phyloP scores from a whole-genome alignment of 2,329 filamentous ascomycete genomes.

The Geoglossum cookeanum region DNA sequence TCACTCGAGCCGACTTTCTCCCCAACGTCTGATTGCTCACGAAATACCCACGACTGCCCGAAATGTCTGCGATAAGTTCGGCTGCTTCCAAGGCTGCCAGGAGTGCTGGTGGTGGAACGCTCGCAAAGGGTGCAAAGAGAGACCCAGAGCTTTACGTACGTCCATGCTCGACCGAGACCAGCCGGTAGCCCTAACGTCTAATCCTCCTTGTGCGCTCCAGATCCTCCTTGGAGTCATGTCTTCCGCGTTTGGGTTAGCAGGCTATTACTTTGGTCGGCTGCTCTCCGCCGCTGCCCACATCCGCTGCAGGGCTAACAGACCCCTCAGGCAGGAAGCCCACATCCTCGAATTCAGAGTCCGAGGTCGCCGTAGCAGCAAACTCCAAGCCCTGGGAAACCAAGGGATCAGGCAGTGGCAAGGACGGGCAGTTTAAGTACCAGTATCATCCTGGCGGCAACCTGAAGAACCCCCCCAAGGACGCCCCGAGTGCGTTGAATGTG shows the following conservation, averaged over 20 bases:
- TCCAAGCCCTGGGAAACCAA: conserved; percentile 80
- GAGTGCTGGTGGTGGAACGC: conserved; percentile 21
- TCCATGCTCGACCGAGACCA: background rate
- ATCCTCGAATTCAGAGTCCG: conserved; percentile 59
- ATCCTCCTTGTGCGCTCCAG: conserved; percentile 26
- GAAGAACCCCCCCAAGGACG: conserved; percentile 59
- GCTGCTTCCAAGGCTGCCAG: conserved; percentile 19
- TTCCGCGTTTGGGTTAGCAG: conserved; percentile 68
- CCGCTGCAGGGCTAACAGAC: background rate
- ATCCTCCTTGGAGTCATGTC: conserved; percentile 84
- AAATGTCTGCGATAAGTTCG: conserved; percentile 13
- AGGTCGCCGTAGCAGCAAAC: conserved; percentile 52
- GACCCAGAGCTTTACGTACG: conserved; percentile 49
- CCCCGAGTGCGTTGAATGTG: conserved; percentile 85
- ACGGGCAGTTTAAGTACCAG: conserved; percentile 39
- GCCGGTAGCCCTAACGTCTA: conserved; percentile 9
- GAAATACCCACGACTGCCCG: conserved; percentile 7
- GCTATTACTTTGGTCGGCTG: conserved; percentile 64
- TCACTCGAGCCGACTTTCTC: conserved; percentile 8
- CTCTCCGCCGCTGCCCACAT: conserved; percentile 4
- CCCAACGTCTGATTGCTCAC: conserved; percentile 16
- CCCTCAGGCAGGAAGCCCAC: conserved; percentile 61
- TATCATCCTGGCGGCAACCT: conserved; percentile 64
- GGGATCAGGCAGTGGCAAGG: conserved; percentile 35
- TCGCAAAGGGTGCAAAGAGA: conserved; percentile 45